Evolutionary conservation across 176 grass and related monocot genomes (phyloP), one percentile per base, ranked within the genome.

Genomic region (Chloris gayana): DNA sequence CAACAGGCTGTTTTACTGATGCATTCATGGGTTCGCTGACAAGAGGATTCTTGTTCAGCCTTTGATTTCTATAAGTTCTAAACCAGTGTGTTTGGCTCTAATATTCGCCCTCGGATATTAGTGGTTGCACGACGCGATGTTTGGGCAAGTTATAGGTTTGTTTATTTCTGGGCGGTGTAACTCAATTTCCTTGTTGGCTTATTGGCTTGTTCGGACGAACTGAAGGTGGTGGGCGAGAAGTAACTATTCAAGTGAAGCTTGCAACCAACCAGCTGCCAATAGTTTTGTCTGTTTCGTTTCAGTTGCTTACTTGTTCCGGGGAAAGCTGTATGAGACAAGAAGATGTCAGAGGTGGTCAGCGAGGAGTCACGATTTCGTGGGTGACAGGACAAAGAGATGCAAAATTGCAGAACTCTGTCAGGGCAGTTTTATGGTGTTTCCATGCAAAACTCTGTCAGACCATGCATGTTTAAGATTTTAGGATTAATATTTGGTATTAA

Each of bases 51-150:
- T 42, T 42, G 41, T 42, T 42, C 9, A 42, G 41, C 41, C 3
- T 50, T 25, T 7, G 38, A 8, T n/a, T 47, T 37, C 31, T 21
- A 21, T 66, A 59, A 45, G 60, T 78, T 49, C 18, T 32, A 39
- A 39, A 30, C 49, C 73, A 42, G 75, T 85, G 77, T 79, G 44
- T 27, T 22, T 56, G 79, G 59, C 67, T 38, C 58, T 87, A 22
- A 38, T 11, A n/a, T n/a, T 71, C 12, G 31, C 18, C 0, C 5
- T 53, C 7, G 31, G 66, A 62, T 65, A 85, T 45, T 25, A 33
- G 74, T 49, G 76, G 74, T 79, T 72, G 49, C 72, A 75, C 1
- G 46, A 57, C n/a, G 47, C 19, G 9, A 19, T 83, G 74, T 41
- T 34, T 42, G 56, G 21, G 51, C 64, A 5, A 9, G 15, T 9